Percentiles rank a stretch among this genome's conserved stretches.
These are phyloP conservation scores for Curvularia sp. DNA, from an alignment of 2,329 filamentous ascomycete genomes.

Conservation along the genomic window DNA sequence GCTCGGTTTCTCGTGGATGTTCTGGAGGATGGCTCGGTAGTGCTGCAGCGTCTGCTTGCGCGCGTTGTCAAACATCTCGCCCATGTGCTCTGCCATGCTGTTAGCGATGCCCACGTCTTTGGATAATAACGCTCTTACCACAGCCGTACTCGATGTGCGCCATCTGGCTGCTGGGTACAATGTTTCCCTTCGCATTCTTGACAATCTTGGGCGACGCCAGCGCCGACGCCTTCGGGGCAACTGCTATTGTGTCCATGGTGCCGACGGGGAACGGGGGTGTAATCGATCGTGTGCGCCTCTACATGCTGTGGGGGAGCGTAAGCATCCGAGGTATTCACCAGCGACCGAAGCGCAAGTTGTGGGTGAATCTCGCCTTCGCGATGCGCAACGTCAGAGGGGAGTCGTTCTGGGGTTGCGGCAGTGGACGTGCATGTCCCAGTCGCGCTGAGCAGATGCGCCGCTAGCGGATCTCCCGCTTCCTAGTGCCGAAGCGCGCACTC, in stretches of 20 bases:
- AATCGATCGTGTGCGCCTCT: constrained; percentile 7
- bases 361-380: constrained; percentile 10
- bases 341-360: constrained; percentile 8
- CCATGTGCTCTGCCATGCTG: constrained; percentile 69
- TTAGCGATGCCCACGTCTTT: constrained; percentile 26
- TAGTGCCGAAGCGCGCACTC: background rate
- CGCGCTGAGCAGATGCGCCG: constrained; percentile 28
- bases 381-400: constrained; percentile 20
- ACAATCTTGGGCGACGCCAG: constrained; percentile 54
- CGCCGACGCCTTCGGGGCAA: constrained; percentile 49
- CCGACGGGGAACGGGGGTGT: constrained; percentile 14
- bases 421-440: constrained; percentile 45
- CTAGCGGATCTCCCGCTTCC: constrained; percentile 32
- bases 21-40: constrained; percentile 74
- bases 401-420: constrained; percentile 30
- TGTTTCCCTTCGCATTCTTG: constrained; percentile 53
- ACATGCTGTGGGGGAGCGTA: constrained; percentile 17
- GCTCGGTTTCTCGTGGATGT: constrained; percentile 71
- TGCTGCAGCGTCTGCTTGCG: constrained; percentile 73
- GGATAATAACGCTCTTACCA: constrained; percentile 37
- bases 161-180: constrained; percentile 49
- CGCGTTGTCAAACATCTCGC: constrained; percentile 70
- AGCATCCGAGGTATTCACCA: constrained; percentile 5
- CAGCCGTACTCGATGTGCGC: constrained; percentile 54
- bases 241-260: constrained; percentile 51